Conservation (phyloP, 495 filamentous ascomycete genomes). For the Cryomyces minteri region DNA sequence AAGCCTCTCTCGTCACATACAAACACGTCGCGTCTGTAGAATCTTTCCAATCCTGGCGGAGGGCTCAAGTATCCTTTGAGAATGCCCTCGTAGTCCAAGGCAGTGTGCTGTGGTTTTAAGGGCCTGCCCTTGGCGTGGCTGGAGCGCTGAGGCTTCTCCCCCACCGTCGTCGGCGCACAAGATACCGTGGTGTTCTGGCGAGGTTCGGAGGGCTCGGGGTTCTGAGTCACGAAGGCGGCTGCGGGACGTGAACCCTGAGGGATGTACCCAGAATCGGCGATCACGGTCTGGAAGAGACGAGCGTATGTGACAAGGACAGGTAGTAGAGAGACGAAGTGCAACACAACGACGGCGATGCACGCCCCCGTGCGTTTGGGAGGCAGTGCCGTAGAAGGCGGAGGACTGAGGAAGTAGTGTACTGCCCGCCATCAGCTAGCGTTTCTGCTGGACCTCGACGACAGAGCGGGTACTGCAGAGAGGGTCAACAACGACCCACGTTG, state of each 20-base stretch:
- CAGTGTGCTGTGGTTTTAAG: neutral
- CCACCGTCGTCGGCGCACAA: neutral
- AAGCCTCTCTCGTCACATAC: slow-evolving; percentile 45
- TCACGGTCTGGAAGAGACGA: slow-evolving; percentile 45
- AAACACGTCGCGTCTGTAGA: slow-evolving; percentile 10
- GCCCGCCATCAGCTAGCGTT: too few species aligned
- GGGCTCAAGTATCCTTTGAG: neutral
- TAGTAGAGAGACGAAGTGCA: slow-evolving; percentile 53
- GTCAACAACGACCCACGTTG: neutral
- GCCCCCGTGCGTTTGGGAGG: slow-evolving; percentile 23
- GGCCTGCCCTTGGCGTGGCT: neutral
- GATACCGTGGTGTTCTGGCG: neutral
- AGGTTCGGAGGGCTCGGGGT: neutral
- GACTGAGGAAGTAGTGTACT: slow-evolving; percentile 48
- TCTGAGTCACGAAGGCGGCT: neutral
- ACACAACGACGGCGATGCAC: slow-evolving; percentile 46
- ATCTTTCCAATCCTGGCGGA: slow-evolving; percentile 5
- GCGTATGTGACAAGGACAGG: slow-evolving; percentile 48
- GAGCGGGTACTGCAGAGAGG: neutral
- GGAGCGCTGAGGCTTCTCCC: neutral
- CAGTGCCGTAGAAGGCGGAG: slow-evolving; percentile 11
- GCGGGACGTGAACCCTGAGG: slow-evolving; percentile 26
- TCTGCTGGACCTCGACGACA: too few species aligned
- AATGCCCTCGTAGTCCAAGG: neutral
- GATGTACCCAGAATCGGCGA: slow-evolving; percentile 49